Evolutionary conservation across 768 basidiomycete species (phyloP), one percentile per base, ranked within the genome.

Genomic region (Candolleomyces efflorescens): DNA sequence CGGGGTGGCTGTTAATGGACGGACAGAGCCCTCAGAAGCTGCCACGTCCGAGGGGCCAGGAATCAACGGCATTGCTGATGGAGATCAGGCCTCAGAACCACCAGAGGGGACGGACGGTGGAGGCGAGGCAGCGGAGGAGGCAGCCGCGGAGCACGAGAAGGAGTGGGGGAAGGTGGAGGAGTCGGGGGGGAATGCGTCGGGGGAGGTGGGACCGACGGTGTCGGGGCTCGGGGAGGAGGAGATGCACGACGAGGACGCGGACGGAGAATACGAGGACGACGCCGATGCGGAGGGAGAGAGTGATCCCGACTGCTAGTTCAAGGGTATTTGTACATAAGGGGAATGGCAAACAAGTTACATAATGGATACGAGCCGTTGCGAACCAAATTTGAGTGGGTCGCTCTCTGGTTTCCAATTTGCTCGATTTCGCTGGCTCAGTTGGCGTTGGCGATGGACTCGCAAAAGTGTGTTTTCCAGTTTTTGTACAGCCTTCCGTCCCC

Each of bases 211-310:
- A 64, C 61, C 68, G 50, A 66, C 64, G 63, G 62, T 69, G 27
- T 5, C 6, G 32, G 71, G 64, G 43, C 56, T 54, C 38, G 65
- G 64, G 61, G 59, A 15, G 71, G 73, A 52, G 65, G 60, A 47
- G 70, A 66, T 69, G 73, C 71, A 68, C 12, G 77, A 80, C 53
- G 77, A 78, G 61, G 76, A 74, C 47, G 74, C 73, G 18, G 75
- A 79, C 46, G 75, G 75, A 51, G 75, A 32, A 32, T 32, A 32
- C 32, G 32, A 75, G 47, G 73, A 76, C 54, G 72, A 71, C 43
- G 73, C 72, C 56, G 68, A 66, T 56, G 69, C 64, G 54, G 71
- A 66, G 53, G 63, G 67, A 44, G 68, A 69, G 61, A 60, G 60
- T 44, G 62, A 63, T 43, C 54, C 62, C 60, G 53, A 60, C 55